A percentile compares a stretch with the other conserved stretches of the same genome.
Evolutionary conservation across 2,329 filamentous ascomycete species (phyloP).

Genomic region (Canariomyces notabilis): DNA sequence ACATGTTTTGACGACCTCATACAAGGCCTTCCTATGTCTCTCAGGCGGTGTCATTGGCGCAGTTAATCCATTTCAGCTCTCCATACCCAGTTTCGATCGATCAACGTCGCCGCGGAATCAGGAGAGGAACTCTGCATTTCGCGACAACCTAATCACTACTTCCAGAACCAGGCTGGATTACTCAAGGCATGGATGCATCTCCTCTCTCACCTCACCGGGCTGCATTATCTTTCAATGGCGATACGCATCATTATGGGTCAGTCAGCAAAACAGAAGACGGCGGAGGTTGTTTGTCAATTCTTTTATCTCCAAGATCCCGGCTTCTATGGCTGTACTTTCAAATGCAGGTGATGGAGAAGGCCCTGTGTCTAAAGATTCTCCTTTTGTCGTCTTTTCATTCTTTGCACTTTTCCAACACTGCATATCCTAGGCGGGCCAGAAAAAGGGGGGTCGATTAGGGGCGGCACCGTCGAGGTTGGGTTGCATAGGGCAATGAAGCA

Average conservation of each 20-base stretch:
- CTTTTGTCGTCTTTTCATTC: background rate
- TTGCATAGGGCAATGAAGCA: too few relatives aligned
- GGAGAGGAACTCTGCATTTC: background rate
- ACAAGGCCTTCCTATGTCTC: background rate
- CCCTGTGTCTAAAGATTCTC: background rate
- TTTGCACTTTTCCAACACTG: background rate
- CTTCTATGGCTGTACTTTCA: background rate
- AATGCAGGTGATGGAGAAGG: slow-evolving; percentile 7
- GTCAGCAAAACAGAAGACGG: background rate
- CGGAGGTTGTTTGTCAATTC: background rate
- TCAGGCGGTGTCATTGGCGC: background rate
- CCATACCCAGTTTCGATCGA: background rate
- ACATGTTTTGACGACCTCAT: background rate
- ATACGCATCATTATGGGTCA: slow-evolving; percentile 1
- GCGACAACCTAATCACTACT: slow-evolving; percentile 1
- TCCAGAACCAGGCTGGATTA: slow-evolving; percentile 13
- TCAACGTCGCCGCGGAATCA: background rate
- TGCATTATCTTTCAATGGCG: background rate
- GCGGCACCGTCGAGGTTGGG: too few relatives aligned
- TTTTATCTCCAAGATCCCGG: background rate
- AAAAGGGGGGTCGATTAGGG: slow-evolving; percentile 10
- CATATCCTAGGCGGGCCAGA: slow-evolving; percentile 2
- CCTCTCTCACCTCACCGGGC: background rate
- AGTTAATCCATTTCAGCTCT: background rate
- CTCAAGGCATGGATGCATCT: background rate